Evolutionary conservation across 805 yeast species (phyloP).

Genomic region (Clavispora phyllophila): DNA sequence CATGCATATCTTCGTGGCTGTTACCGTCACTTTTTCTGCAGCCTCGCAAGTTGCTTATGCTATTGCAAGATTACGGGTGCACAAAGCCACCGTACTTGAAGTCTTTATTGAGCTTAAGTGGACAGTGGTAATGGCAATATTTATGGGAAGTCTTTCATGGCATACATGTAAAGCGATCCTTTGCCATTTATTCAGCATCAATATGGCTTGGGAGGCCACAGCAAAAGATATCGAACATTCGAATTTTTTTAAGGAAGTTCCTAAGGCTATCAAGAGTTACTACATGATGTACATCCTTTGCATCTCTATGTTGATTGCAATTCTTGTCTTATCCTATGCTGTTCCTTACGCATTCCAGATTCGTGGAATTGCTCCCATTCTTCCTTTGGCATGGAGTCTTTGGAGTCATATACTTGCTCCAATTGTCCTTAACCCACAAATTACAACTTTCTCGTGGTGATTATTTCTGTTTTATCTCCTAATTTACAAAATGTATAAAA

Average conservation of each 20-base stretch:
- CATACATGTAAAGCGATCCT: background rate
- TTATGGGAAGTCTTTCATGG: constrained; percentile 1
- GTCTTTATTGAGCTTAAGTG: background rate
- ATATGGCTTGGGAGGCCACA: background rate
- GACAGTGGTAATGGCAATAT: background rate
- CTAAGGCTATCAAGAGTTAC: background rate
- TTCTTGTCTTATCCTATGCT: background rate
- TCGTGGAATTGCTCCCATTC: background rate
- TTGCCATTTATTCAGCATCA: background rate
- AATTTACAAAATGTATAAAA: background rate
- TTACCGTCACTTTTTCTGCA: background rate
- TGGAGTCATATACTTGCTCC: background rate
- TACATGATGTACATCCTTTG: background rate
- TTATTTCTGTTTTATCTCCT: background rate
- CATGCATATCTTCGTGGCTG: background rate
- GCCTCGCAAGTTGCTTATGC: background rate
- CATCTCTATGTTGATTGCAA: background rate
- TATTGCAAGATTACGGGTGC: background rate
- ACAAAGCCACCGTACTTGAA: background rate
- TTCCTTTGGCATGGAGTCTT: background rate
- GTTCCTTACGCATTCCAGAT: background rate
- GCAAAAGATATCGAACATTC: background rate
- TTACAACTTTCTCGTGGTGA: background rate
- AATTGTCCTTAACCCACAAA: background rate
- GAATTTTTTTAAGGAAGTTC: background rate